These are phyloP conservation scores for Russula emetica DNA, from an alignment of 768 basidiomycete genomes.

Conservation along the genomic window DNA sequence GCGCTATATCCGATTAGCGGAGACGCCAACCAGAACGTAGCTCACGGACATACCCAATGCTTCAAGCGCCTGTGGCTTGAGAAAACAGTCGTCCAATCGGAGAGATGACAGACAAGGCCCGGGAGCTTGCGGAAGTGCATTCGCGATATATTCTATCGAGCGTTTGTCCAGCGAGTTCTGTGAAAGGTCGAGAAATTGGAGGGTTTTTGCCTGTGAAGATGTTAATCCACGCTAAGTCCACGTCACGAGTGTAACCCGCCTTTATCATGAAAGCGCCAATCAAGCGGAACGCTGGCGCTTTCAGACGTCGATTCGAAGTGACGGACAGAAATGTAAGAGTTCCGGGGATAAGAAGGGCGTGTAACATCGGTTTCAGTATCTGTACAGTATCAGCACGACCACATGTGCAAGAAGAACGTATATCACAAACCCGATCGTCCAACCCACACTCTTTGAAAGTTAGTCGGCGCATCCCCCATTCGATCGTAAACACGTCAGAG, in stretches of 20 bases:
- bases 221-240: not conserved
- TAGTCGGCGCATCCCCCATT: constrained; percentile 88
- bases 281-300: constrained; percentile 68
- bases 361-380: constrained; percentile 85
- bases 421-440: constrained; percentile 63
- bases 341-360: constrained; percentile 80
- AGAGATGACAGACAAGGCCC: constrained; percentile 64
- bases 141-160: constrained; percentile 75
- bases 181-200: constrained; percentile 88
- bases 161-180: constrained; percentile 83
- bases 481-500: constrained; percentile 86
- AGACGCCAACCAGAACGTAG: not conserved
- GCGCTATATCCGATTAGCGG: constrained; percentile 45
- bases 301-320: constrained; percentile 81
- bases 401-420: not conserved
- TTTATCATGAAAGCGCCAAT: constrained; percentile 77
- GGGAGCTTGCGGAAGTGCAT: constrained; percentile 54
- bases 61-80: constrained; percentile 73
- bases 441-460: constrained; percentile 84
- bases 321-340: constrained; percentile 79
- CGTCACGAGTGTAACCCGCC: constrained; percentile 38
- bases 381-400: constrained; percentile 31
- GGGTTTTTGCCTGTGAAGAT: constrained; percentile 54
- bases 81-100: constrained; percentile 81
- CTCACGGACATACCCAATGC: constrained; percentile 57